Percentiles rank a stretch among this genome's conserved stretches.
Conservation (phyloP, 2,329 filamentous ascomycete species). For the Gremmenia infestans region DNA sequence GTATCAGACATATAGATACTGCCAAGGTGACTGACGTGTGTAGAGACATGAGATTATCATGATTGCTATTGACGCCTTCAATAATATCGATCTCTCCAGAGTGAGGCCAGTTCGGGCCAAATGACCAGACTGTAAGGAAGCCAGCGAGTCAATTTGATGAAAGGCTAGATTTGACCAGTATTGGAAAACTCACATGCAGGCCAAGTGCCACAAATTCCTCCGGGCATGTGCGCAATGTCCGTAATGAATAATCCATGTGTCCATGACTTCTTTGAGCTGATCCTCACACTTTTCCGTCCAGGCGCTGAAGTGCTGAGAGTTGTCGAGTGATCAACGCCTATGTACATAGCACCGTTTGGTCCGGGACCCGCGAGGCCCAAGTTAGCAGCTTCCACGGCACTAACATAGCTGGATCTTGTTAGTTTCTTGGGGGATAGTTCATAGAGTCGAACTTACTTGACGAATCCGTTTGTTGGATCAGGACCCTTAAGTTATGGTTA, state of each 20-base stretch:
- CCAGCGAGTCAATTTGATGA: neutral
- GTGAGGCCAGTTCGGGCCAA: slow-evolving; percentile 52
- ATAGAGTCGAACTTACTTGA: slow-evolving; percentile 50
- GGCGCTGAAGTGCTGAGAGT: slow-evolving; percentile 29
- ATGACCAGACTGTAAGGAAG: slow-evolving; percentile 38
- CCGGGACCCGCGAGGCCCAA: slow-evolving; percentile 38
- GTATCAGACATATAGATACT: neutral
- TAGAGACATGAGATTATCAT: slow-evolving; percentile 57
- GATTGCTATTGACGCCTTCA: slow-evolving; percentile 45
- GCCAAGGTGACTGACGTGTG: slow-evolving; percentile 44
- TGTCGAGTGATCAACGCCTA: slow-evolving; percentile 64
- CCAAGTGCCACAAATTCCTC: slow-evolving; percentile 68
- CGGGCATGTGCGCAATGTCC: slow-evolving; percentile 68
- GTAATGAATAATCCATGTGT: slow-evolving; percentile 64
- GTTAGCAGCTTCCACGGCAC: slow-evolving; percentile 14
- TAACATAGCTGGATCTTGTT: slow-evolving; percentile 50
- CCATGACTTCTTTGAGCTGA: slow-evolving; percentile 61
- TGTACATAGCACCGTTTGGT: slow-evolving; percentile 49
- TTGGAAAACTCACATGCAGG: slow-evolving; percentile 49
- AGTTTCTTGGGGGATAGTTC: slow-evolving; percentile 33
- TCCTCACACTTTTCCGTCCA: slow-evolving; percentile 59
- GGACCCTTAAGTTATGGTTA: slow-evolving; percentile 16
- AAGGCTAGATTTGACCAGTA: neutral
- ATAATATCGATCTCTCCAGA: slow-evolving; percentile 62
- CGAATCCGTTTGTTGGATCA: slow-evolving; percentile 65